Base-by-base conservation (phyloP, 768 basidiomycete genomes). In the Crucibulum laeve region DNA sequence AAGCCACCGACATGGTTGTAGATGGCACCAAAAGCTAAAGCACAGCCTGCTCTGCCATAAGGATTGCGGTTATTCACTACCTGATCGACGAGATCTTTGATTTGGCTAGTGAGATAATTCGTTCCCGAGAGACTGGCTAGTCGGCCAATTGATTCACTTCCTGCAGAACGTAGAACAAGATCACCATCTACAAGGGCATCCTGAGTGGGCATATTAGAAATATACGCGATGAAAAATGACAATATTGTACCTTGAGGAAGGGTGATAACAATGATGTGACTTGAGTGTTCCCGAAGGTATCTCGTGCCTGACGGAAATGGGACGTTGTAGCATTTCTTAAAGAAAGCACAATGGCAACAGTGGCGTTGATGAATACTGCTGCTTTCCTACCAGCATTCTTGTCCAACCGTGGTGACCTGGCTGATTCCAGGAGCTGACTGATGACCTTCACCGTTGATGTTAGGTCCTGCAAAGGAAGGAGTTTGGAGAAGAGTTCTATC, bases 61-160 rank as follows among this genome's bases (percentile, higher is more conserved):
- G 96, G 95, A 60, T 95, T 88, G 14, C 95, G 86, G 60, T 98
- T 96, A 63, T 75, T 91, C 44, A 98, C 91, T 18, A 98, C 87
- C 54, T 92, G 87, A 53, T 96, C 88, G 6, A 98, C 92, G 3
- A 97, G 72, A 48, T 81, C 81, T 61, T 96, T 96, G 48, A 91
- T 85, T 61, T 94, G 88, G 35, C 74, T 76, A 0, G 89, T 87
- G 39, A 97, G 71, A 69, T 93, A 95, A 32, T 74, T 77, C 5
- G 84, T 90, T 4, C 86, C 91, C 1, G 87, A 87, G 24, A 95
- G 67, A 53, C 80, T 87, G 5, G 90, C 86, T 5, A 98, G 66
- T 13, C 90, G 82, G 13, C 95, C 96, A 47, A 98, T 80, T 0
- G 87, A 82, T 61, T 96, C 92, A 50, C 92, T 93, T 26, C 85